A percentile compares a stretch with the other conserved stretches of the same genome.
phyloP scores from a whole-genome alignment of 1,139 yeast species.

The Kodamaea sp. region DNA sequence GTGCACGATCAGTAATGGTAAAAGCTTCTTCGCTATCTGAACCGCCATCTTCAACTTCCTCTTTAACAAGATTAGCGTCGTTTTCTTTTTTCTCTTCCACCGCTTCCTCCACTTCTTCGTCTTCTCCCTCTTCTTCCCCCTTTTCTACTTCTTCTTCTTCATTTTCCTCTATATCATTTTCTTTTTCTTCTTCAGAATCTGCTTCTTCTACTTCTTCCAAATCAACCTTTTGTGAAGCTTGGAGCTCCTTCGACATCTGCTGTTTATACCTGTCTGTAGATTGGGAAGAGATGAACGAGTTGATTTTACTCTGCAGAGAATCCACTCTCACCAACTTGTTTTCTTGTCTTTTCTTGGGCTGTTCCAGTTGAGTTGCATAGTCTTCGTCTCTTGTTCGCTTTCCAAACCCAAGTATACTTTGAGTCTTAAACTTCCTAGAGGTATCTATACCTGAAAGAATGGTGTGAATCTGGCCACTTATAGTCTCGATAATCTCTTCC shows the following conservation, averaged over 20 bases:
- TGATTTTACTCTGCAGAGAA: conserved; percentile 60
- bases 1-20: conserved; percentile 3
- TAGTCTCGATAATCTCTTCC: conserved; percentile 73
- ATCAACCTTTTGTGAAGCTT: conserved; percentile 1
- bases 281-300: conserved; percentile 35
- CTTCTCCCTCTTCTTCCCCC: conserved; percentile 1
- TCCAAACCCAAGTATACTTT: conserved; percentile 44
- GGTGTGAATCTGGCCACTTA: conserved; percentile 53
- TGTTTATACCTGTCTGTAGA: conserved; percentile 1
- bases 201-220: conserved; percentile 6
- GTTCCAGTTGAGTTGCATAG: conserved; percentile 5
- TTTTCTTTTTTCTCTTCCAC: background rate
- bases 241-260: conserved; percentile 4
- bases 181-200: conserved; percentile 6
- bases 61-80: too few species aligned
- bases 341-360: conserved; percentile 50
- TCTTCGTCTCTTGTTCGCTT: conserved; percentile 5
- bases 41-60: background rate
- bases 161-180: background rate
- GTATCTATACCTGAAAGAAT: conserved; percentile 62
- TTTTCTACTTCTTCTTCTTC: background rate
- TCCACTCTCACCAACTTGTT: conserved; percentile 76
- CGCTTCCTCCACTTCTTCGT: background rate
- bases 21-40: background rate
- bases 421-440: conserved; percentile 69